Evolutionary conservation across 75 land plant species (phyloP).

Genomic region (Adiantum capillusveneris): DNA sequence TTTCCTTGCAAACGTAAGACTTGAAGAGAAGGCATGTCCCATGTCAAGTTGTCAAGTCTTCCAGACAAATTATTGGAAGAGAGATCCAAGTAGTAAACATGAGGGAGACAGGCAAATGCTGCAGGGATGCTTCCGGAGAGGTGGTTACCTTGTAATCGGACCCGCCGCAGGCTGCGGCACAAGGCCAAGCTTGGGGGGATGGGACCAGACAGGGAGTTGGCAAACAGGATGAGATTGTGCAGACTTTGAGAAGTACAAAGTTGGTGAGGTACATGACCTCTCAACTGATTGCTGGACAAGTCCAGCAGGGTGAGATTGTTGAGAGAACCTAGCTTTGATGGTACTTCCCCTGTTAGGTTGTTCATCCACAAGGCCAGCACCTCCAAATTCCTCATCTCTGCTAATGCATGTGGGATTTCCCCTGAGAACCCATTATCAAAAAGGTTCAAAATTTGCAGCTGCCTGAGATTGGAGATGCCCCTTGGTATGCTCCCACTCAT

Average conservation of each 20-base stretch:
- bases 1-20: conserved; percentile 8
- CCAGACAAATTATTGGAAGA: conserved; percentile 40
- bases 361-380: conserved; percentile 55
- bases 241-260: conserved; percentile 40
- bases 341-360: conserved; percentile 37
- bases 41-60: conserved; percentile 1
- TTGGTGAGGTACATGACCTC: conserved; percentile 37
- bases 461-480: conserved; percentile 26
- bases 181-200: conserved; percentile 41
- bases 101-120: conserved; percentile 22
- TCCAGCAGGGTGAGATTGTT: conserved; percentile 44
- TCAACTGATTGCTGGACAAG: conserved; percentile 51
- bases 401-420: conserved; percentile 27
- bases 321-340: conserved; percentile 27
- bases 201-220: conserved; percentile 44
- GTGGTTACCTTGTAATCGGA: conserved; percentile 41
- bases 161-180: conserved; percentile 39
- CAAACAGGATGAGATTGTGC: conserved; percentile 45
- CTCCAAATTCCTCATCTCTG: conserved; percentile 32
- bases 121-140: conserved; percentile 48
- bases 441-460: conserved; percentile 44
- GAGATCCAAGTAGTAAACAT: conserved; percentile 34
- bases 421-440: conserved; percentile 49
- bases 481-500: conserved; percentile 48
- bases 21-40: conserved; percentile 6